A percentile compares a stretch with the other conserved stretches of the same genome.
Conservation (phyloP, 306 rosid genomes). For the Prosopis cineraria region DNA sequence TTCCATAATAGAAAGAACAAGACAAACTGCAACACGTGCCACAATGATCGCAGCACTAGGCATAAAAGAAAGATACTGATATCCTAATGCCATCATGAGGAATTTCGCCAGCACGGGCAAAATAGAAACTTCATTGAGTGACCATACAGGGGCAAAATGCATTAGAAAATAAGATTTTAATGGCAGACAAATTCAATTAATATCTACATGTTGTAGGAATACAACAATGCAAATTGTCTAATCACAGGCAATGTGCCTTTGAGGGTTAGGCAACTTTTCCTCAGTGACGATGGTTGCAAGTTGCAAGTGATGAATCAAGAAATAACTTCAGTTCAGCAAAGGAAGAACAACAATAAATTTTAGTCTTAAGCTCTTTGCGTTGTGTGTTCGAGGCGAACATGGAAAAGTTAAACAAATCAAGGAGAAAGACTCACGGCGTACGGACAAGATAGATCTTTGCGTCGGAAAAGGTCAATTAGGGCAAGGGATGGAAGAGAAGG, state of each 20-base stretch:
- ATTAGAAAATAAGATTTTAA: background rate
- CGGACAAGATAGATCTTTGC: background rate
- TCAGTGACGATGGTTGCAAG: background rate
- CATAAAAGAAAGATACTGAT: background rate
- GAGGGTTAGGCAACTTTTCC: background rate
- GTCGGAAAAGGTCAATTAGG: background rate
- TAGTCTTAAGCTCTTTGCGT: too few relatives aligned
- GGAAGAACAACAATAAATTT: background rate
- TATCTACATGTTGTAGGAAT: background rate
- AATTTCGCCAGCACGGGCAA: background rate
- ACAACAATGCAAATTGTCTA: background rate
- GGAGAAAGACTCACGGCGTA: background rate
- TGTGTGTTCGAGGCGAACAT: too few relatives aligned
- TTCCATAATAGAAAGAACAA: background rate
- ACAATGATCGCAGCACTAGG: background rate
- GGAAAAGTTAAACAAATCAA: background rate
- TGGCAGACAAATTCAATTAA: background rate
- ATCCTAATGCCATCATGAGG: background rate
- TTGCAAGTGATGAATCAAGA: background rate
- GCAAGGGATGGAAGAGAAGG: background rate
- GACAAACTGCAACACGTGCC: background rate
- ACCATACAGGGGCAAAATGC: background rate
- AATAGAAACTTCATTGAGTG: background rate
- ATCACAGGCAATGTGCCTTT: background rate
- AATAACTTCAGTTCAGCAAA: background rate